A percentile compares a stretch with the other conserved stretches of the same genome.
Conservation (phyloP, 495 filamentous ascomycete genomes). For the Bryoglossum gracile region DNA sequence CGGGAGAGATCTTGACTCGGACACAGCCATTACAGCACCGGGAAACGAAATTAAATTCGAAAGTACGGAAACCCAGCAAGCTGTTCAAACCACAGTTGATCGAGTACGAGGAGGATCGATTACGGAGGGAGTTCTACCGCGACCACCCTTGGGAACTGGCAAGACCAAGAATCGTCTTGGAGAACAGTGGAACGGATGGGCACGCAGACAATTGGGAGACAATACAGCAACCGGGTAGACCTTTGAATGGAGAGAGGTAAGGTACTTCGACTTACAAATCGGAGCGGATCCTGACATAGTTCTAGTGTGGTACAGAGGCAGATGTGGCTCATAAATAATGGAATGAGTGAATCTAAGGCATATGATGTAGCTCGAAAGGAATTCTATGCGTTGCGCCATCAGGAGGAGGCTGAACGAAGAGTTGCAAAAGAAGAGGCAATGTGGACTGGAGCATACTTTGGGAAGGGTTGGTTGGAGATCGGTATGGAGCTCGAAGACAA, state of each 20-base stretch:
- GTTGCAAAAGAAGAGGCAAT: conserved; percentile 85
- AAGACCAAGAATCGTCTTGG: conserved; percentile 74
- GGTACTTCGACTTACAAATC: too few species aligned
- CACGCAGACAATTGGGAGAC: conserved; percentile 70
- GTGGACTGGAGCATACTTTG: conserved; percentile 79
- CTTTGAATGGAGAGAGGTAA: conserved; percentile 80
- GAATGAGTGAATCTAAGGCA: conserved; percentile 55
- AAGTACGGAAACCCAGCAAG: conserved; percentile 57
- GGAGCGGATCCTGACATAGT: background rate
- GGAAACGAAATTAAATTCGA: conserved; percentile 38
- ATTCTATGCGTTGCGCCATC: conserved; percentile 77
- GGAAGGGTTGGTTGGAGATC: conserved; percentile 61
- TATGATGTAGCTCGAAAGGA: conserved; percentile 86
- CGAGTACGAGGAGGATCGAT: conserved; percentile 74
- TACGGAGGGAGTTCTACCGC: conserved; percentile 73
- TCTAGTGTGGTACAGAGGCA: conserved; percentile 88
- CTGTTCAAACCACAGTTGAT: conserved; percentile 75
- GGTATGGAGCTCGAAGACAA: conserved; percentile 77
- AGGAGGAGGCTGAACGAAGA: conserved; percentile 74
- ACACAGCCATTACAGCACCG: conserved; percentile 60
- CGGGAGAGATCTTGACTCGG: conserved; percentile 67
- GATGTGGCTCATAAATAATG: conserved; percentile 69
- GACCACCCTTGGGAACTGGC: conserved; percentile 98
- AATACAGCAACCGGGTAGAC: conserved; percentile 69
- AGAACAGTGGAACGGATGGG: conserved; percentile 77